phyloP scores from a whole-genome alignment of 371 early-diverging fungal genomes.

The Saksenaea oblongispora region DNA sequence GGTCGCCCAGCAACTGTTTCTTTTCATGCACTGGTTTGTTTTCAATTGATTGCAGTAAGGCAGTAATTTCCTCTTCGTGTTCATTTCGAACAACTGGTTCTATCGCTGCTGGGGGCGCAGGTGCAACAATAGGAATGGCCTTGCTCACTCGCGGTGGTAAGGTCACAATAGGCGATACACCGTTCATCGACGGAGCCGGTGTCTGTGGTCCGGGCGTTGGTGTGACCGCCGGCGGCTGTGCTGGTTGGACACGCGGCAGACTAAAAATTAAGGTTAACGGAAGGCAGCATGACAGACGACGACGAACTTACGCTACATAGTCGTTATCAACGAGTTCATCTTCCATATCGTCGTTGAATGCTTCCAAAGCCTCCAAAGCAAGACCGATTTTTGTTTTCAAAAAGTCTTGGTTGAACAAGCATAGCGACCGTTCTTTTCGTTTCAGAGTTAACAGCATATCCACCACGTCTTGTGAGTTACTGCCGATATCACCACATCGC shows the following conservation, averaged over 20 bases:
- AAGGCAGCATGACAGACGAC: neutral
- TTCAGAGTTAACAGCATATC: constrained; percentile 45
- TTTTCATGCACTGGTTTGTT: constrained; percentile 29
- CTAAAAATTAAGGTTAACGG: neutral
- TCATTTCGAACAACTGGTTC: neutral
- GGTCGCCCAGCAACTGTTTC: constrained; percentile 37
- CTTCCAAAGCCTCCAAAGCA: constrained; percentile 41
- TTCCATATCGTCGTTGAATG: constrained; percentile 32
- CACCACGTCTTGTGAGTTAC: constrained; percentile 34
- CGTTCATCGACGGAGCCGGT: neutral
- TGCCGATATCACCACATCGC: constrained; percentile 37
- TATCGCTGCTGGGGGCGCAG: constrained; percentile 6
- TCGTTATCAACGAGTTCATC: constrained; percentile 9
- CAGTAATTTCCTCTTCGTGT: constrained; percentile 11
- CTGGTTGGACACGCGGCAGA: neutral
- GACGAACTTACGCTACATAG: neutral
- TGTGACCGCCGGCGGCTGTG: neutral
- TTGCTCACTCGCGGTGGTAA: constrained; percentile 1
- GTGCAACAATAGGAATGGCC: constrained; percentile 46
- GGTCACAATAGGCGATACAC: neutral
- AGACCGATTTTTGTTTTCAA: constrained; percentile 37
- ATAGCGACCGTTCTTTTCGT: constrained; percentile 41
- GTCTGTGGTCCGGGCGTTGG: neutral
- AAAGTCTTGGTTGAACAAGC: constrained; percentile 44
- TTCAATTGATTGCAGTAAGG: constrained; percentile 21